phyloP scores from a whole-genome alignment of 208 protist species.

The Crithidia brevicula region DNA sequence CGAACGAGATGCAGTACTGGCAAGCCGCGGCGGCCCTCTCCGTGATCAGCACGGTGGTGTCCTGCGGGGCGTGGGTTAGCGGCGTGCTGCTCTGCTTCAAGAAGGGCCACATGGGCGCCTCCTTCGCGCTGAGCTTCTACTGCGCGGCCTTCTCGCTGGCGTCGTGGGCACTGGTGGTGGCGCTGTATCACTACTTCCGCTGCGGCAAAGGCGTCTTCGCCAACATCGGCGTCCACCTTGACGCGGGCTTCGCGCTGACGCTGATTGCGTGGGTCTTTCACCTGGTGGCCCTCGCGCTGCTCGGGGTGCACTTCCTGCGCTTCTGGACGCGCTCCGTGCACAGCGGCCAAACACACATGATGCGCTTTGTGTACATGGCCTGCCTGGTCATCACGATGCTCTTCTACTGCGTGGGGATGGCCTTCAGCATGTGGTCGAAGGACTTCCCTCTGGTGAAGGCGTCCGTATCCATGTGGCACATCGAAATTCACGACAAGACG shows the following conservation, averaged over 20 bases:
- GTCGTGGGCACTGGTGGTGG: slow-evolving; percentile 45
- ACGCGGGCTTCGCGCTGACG: slow-evolving; percentile 51
- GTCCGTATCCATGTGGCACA: slow-evolving; percentile 54
- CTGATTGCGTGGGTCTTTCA: slow-evolving; percentile 40
- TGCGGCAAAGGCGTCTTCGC: slow-evolving; percentile 43
- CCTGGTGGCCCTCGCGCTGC: slow-evolving; percentile 32
- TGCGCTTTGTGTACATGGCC: slow-evolving; percentile 49
- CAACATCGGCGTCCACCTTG: slow-evolving; percentile 41
- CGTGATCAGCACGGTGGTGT: slow-evolving; percentile 43
- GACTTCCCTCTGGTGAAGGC: slow-evolving; percentile 36
- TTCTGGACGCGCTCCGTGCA: slow-evolving; percentile 50
- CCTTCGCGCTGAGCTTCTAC: slow-evolving; percentile 49
- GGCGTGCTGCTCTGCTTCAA: slow-evolving; percentile 36
- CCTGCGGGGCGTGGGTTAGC: slow-evolving; percentile 30
- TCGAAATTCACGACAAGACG: slow-evolving; percentile 45
- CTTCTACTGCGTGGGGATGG: slow-evolving; percentile 49
- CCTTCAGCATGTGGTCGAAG: slow-evolving; percentile 40
- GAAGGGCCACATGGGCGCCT: slow-evolving; percentile 49
- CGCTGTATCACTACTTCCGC: slow-evolving; percentile 46
- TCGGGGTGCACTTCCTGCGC: slow-evolving; percentile 38
- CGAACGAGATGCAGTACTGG: slow-evolving; percentile 59
- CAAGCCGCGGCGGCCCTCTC: slow-evolving; percentile 44
- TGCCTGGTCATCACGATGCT: slow-evolving; percentile 36
- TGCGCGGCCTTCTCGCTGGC: slow-evolving; percentile 39
- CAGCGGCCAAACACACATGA: slow-evolving; percentile 29